Conservation (phyloP, 352 stramenopile genomes). For the Phytopythium sindhum region DNA sequence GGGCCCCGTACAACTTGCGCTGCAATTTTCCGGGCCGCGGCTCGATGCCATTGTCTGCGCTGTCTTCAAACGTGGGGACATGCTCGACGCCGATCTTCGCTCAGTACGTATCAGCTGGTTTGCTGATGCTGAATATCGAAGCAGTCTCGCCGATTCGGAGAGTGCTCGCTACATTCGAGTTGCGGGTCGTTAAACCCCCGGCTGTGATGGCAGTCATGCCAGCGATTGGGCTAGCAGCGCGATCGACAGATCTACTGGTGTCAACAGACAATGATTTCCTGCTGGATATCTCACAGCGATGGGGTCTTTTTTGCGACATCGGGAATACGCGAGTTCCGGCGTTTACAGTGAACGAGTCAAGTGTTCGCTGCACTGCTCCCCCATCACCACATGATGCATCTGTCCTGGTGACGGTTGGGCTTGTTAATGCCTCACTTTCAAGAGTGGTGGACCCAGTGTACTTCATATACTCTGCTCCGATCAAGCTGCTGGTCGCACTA, state of each 20-base stretch:
- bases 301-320: conserved; percentile 27
- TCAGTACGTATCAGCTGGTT: neutral
- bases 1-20: conserved; percentile 17
- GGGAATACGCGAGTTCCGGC: conserved; percentile 18
- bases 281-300: neutral
- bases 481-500: conserved; percentile 5
- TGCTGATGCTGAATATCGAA: neutral
- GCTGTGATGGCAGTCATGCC: conserved; percentile 7
- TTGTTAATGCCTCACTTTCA: neutral
- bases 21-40: conserved; percentile 21
- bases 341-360: conserved; percentile 15
- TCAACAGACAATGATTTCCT: neutral
- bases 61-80: conserved; percentile 5
- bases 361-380: conserved; percentile 26
- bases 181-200: conserved; percentile 7
- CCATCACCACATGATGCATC: neutral
- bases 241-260: conserved; percentile 2
- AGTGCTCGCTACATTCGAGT: conserved; percentile 4
- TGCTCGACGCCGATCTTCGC: conserved; percentile 11
- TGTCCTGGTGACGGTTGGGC: neutral
- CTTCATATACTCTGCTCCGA: conserved; percentile 16
- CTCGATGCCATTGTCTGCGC: conserved; percentile 4
- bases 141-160: neutral
- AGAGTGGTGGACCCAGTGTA: neutral
- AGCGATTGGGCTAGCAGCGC: conserved; percentile 4